Conservation (phyloP, 352 stramenopile genomes). For the Pythium coloratum region DNA sequence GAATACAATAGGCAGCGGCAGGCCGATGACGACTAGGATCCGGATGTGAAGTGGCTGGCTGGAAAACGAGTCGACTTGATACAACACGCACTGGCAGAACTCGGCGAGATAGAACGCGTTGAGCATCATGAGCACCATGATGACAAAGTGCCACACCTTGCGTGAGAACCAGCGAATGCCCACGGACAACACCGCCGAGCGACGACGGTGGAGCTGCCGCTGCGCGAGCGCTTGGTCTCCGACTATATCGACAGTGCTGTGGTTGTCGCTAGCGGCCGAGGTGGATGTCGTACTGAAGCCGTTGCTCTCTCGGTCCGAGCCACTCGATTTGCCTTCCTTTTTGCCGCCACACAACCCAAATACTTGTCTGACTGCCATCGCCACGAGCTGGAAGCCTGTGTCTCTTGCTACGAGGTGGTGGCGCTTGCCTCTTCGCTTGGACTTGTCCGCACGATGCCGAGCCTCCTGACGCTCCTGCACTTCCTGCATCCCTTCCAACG, state of each 20-base stretch:
- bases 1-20: slow-evolving; percentile 48
- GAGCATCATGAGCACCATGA: slow-evolving; percentile 67
- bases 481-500: slow-evolving; percentile 29
- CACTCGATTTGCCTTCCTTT: not conserved
- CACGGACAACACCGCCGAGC: slow-evolving; percentile 24
- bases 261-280: not conserved
- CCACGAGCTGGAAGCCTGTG: slow-evolving; percentile 38
- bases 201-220: slow-evolving; percentile 21
- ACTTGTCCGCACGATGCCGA: slow-evolving; percentile 18
- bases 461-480: slow-evolving; percentile 25
- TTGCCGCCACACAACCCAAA: not conserved
- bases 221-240: slow-evolving; percentile 27
- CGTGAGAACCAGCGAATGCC: slow-evolving; percentile 53
- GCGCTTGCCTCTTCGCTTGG: not conserved
- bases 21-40: slow-evolving; percentile 19
- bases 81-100: slow-evolving; percentile 62
- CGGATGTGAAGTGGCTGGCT: slow-evolving; percentile 20
- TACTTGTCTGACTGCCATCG: not conserved
- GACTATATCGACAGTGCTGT: slow-evolving; percentile 5
- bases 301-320: not conserved
- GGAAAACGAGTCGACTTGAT: slow-evolving; percentile 29
- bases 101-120: slow-evolving; percentile 69
- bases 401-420: slow-evolving; percentile 14
- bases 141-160: slow-evolving; percentile 62
- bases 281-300: not conserved